Conservation (phyloP, 2,329 filamentous ascomycete species). For the Periconia sp. region DNA sequence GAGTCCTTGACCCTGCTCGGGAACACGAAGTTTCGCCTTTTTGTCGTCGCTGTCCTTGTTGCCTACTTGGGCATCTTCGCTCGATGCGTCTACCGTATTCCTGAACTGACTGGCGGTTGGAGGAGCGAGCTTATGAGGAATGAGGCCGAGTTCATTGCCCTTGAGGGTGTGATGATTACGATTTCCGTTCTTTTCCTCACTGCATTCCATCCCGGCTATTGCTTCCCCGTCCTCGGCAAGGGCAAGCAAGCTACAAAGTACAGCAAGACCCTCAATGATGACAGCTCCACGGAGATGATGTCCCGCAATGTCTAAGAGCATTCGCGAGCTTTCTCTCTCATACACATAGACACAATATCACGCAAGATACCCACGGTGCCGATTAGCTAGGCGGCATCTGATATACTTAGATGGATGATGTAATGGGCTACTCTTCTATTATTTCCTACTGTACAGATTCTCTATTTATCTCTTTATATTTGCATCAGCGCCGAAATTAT, state of each 20-base stretch:
- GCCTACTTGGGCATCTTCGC: conserved; percentile 55
- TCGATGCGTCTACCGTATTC: conserved; percentile 57
- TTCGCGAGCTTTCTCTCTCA: no score
- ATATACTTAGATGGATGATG: no score
- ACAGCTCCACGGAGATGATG: background rate
- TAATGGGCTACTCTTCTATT: no score
- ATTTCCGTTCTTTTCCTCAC: conserved; percentile 55
- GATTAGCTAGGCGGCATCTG: no score
- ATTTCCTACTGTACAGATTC: no score
- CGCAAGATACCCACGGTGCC: no score
- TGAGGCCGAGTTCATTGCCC: conserved; percentile 55
- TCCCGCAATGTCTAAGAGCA: no score
- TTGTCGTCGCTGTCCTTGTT: conserved; percentile 40
- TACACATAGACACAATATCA: no score
- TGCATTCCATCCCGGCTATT: conserved; percentile 54
- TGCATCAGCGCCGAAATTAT: no score
- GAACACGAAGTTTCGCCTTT: conserved; percentile 34
- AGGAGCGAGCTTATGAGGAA: conserved; percentile 54
- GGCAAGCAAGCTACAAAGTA: background rate
- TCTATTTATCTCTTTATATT: no score
- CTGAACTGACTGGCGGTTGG: conserved; percentile 57
- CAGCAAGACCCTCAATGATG: background rate
- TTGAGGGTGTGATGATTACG: conserved; percentile 62
- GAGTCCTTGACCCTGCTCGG: conserved; percentile 27
- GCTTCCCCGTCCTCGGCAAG: conserved; percentile 39